Evolutionary conservation across 257 asterid genomes (phyloP), one percentile per base, ranked within the genome.

Genomic region (Striga asiatica): DNA sequence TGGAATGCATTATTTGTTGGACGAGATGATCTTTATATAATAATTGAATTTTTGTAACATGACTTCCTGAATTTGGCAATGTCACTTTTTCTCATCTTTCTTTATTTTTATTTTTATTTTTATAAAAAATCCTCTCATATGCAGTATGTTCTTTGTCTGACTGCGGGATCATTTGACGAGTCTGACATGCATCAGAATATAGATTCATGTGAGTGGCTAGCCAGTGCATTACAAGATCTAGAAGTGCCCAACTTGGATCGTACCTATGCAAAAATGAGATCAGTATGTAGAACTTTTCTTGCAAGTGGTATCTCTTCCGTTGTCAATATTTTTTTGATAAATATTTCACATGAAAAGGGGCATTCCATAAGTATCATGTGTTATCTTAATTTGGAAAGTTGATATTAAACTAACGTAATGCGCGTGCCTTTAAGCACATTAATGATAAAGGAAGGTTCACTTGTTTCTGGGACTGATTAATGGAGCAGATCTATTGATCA

Each of bases 141-240:
- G 73, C 85, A 92, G 99, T 74, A 82, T 49, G 76, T 83, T 39
- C 65, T 86, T 46, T 74, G 83, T 75, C 76, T 92, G 59, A 68
- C 74, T 1, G 71, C 85, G 54, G 99, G 97, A 50, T 81, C 94
- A 49, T 92, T 88, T 81, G 99, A 84, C 70, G 99, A 92, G 79
- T 60, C 91, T 18, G 72, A 76, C 66, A 88, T 92, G 99, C 88
- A 72, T 71, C 79, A 84, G 64, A 88, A 85, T 52, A 78, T 92
- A 74, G 97, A 92, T 61, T 88, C 99, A 32, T 88, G 95, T 57
- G 97, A 92, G 67, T 92, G 97, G 97, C 81, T 92, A 58, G 78
- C 91, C 66, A 69, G 69, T 70, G 83, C 88, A 69, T 60, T 92
- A 69, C 73, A 34, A 58, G 68, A 55, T 56, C 94, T 92, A 28